These are phyloP conservation scores for Casuarina glauca DNA, from an alignment of 306 rosid genomes.

Conservation along the genomic window DNA sequence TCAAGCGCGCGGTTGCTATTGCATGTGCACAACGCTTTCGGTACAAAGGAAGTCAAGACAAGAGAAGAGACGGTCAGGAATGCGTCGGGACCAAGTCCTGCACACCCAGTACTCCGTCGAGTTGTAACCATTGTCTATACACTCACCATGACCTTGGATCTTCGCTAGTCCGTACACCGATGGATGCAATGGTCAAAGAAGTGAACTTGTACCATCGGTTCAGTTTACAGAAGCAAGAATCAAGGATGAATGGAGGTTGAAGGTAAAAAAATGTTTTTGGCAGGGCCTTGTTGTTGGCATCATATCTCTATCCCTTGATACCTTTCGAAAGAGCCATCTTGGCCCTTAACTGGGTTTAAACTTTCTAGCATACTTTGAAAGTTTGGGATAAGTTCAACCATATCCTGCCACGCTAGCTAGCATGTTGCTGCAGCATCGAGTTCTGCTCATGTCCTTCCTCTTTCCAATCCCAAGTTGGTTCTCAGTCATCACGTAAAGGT, in stretches of 20 bases:
- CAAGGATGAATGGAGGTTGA: background rate
- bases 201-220: background rate
- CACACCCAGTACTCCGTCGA: no score
- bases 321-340: background rate
- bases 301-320: background rate
- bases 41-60: no score
- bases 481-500: background rate
- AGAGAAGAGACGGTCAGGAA: no score
- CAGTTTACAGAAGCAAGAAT: background rate
- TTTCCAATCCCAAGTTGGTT: background rate
- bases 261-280: background rate
- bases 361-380: background rate
- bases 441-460: background rate
- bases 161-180: background rate
- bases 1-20: no score
- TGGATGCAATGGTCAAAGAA: background rate
- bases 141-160: no score
- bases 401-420: background rate
- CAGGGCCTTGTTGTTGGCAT: background rate
- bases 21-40: no score
- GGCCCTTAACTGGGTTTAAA: background rate
- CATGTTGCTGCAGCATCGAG: background rate
- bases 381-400: background rate
- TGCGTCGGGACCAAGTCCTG: no score
- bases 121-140: no score